Evolutionary conservation across 768 basidiomycete species (phyloP), one percentile per base, ranked within the genome.

Genomic region (Pleurotus djamor): DNA sequence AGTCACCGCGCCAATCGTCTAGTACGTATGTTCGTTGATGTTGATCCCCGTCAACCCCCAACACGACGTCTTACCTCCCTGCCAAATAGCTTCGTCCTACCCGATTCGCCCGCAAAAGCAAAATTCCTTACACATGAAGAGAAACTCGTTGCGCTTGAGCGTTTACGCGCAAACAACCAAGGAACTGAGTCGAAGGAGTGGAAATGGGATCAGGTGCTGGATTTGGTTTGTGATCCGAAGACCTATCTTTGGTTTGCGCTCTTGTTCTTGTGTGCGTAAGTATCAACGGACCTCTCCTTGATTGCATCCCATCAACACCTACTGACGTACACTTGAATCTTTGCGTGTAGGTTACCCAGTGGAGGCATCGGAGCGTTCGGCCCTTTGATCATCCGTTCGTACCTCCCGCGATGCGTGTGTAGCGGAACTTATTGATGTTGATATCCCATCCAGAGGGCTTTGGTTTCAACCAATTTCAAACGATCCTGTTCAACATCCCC

Each of bases 401-500:
- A 16, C 13, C 59, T 21, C 12, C 9, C 1, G 8, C 13, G 16
- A 21, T 14, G 33, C 1, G 41, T 41, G 14, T 51, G 9, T 49
- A 21, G n/a, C 49, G 10, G 9, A 28, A 14, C 36, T 45, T 2
- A 41, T 52, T 62, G 33, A 58, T 28, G n/a, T 16, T 8, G 47
- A 28, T 43, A 17, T 43, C 12, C n/a, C 32, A n/a, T 55, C 13
- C 59, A 70, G 67, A 69, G 61, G 76, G 77, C 10, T 77, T 78
- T 57, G 79, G 78, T 12, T 80, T 79, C 63, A 65, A 75, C 55
- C 64, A 72, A 55, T 74, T 75, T 55, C 45, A 72, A 4, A 78
- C 79, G 32, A 78, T 82, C 36, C 67, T 82, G n/a, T 76, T 83
- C 68, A 80, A 79, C 60, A 78, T 80, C 58, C 80, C 79, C 4